Base-by-base conservation (phyloP, 768 basidiomycete species). In the Hericium erinaceus region DNA sequence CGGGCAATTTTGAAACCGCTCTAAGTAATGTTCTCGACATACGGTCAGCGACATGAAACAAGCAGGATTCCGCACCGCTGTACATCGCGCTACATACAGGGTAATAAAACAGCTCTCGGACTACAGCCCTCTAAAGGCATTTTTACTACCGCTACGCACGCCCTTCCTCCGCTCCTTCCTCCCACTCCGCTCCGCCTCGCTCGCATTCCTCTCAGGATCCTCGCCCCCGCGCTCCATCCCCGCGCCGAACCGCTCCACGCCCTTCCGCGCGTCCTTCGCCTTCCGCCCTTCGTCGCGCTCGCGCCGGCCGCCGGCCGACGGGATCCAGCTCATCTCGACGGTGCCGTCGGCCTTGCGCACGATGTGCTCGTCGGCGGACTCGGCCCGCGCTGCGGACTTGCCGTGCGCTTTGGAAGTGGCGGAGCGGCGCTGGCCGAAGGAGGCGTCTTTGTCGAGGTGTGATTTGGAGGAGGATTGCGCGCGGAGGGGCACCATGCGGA, bases 91-190 rank as follows among this genome's bases (percentile, higher is more conserved):
- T 33, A 33, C 28, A 33, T 8, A 5, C 8, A 33, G 28, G 28
- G 28, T 33, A 4, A 33, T 33, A 33, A 4, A 33, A 33, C 28
- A 33, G 28, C 28, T 33, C 28, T 4, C 28, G 28, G 28, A 9
- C 62, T 61, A 67, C 60, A 65, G 58, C 54, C 62, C 60, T 58
- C 70, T 66, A 69, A 92, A 90, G 2, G 80, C 82, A 70, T 95
- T 98, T 74, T 84, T 92, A 69, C 90, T 92, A 33, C 94, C 95
- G 67, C 92, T 97, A 54, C 95, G 78, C 54, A 87, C 78, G 9
- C 84, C 89, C 65, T 82, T 82, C 69, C 95, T 74, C 64, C 91
- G 78, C 39, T 88, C 79, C 38, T 80, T 85, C 70, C 95, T 76
- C n/a, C 95, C 95, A 44, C 77, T 79, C 64, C 85, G 75, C 53